These are phyloP conservation scores for Ustanciosporium gigantosporum DNA, from an alignment of 1,284 basidiomycete genomes.

Conservation along the genomic window DNA sequence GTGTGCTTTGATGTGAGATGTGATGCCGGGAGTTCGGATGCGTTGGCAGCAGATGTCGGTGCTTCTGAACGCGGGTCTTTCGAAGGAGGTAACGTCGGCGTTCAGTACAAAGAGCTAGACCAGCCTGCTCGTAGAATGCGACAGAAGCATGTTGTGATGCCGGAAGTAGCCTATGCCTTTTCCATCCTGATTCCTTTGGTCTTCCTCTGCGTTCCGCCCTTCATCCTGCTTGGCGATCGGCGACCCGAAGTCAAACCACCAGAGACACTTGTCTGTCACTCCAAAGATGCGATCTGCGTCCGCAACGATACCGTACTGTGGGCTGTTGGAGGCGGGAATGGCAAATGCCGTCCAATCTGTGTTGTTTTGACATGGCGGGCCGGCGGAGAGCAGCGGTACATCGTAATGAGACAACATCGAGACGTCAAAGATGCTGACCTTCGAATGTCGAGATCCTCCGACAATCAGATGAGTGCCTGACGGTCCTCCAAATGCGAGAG, in stretches of 20 bases:
- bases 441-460: slow-evolving; percentile 11
- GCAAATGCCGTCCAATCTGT: slow-evolving; percentile 30
- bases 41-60: too few species aligned
- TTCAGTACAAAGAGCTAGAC: too few species aligned
- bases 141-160: too few species aligned
- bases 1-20: too few species aligned
- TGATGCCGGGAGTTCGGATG: too few species aligned
- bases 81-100: too few species aligned
- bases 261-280: slow-evolving; percentile 19
- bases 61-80: too few species aligned
- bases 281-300: slow-evolving; percentile 15
- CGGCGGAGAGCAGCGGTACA: slow-evolving; percentile 3
- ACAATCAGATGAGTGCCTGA: slow-evolving; percentile 6
- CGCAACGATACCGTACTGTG: slow-evolving; percentile 11
- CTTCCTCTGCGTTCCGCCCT: too few species aligned
- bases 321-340: slow-evolving; percentile 11
- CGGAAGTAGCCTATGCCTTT: too few species aligned
- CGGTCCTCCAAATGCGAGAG: slow-evolving; percentile 19
- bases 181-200: too few species aligned
- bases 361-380: background rate
- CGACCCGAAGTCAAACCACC: slow-evolving; percentile 35
- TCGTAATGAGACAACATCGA: slow-evolving; percentile 3
- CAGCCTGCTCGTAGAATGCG: too few species aligned
- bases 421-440: slow-evolving; percentile 19
- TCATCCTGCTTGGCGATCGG: too few species aligned